Conservation (phyloP, 192 early-diverging fungal species). For the Tieghemiomyces parasiticus region DNA sequence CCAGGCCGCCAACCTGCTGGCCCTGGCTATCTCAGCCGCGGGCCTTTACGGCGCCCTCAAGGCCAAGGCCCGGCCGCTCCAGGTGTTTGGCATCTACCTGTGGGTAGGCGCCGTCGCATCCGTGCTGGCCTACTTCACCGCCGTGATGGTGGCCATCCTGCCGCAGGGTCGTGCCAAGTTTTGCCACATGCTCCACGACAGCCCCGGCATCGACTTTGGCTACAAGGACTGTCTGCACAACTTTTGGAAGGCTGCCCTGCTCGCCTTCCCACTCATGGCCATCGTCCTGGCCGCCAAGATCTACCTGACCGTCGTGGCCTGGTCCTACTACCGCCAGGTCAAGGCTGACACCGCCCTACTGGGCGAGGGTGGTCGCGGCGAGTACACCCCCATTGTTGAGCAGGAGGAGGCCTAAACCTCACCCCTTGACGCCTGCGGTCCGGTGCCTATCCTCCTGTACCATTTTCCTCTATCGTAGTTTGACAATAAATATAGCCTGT, state of each 20-base stretch:
- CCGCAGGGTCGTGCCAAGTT: conserved; percentile 8
- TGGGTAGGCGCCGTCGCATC: conserved; percentile 1
- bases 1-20: background rate
- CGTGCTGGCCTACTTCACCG: background rate
- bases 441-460: too few relatives aligned
- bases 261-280: conserved; percentile 1
- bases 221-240: background rate
- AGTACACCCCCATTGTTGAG: conserved; percentile 1
- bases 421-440: too few relatives aligned
- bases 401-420: background rate
- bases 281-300: background rate
- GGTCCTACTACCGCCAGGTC: conserved; percentile 8
- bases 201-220: background rate
- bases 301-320: conserved; percentile 8
- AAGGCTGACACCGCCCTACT: background rate
- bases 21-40: background rate
- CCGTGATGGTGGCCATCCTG: background rate
- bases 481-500: too few relatives aligned
- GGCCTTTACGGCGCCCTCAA: conserved; percentile 5
- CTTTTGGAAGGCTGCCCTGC: conserved; percentile 9
- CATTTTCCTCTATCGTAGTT: too few relatives aligned
- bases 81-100: conserved; percentile 3
- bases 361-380: background rate
- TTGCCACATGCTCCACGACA: background rate
- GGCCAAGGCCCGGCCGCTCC: background rate